Evolutionary conservation across 2,329 filamentous ascomycete species (phyloP), one percentile per base, ranked within the genome.

Genomic region (Byssoonygena ceratinophila): DNA sequence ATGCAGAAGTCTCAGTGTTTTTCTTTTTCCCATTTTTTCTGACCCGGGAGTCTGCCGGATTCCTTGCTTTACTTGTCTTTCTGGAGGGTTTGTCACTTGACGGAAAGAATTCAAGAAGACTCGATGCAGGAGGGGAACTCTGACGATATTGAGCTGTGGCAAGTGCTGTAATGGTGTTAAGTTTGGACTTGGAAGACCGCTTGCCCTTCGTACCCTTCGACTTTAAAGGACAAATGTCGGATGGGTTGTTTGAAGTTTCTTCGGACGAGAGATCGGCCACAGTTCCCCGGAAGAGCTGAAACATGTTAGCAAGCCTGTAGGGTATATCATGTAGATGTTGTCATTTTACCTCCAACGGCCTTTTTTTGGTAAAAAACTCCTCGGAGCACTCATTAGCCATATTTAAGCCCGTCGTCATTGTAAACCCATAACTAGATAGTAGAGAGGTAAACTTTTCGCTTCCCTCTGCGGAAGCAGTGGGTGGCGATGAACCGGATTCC

Each of bases 141-240:
- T 66, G 63, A 2, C 69, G 63, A 62, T 90, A 92, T 3, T 81
- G 80, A 11, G 85, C 83, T 1, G 83, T 91, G 9, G 87, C 85
- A 46, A 86, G 70, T 37, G 81, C 85, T 0, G 88, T 94, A 53
- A 94, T 83, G 0, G 87, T 94, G 37, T 80, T 81, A 0, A 82
- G 69, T 65, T 84, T 90, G 68, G 85, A 88, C 66, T 80, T 82
- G 2, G 76, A 69, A 4, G 73, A 71, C 0, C 52, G 22, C 16
- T 55, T 55, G n/a, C 51, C 54, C 20, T 62, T 56, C 2, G 50
- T 54, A n/a, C 52, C 46, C 5, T 18, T 41, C 18, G 11, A 12
- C 18, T 37, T 48, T 12, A 4, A 14, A 20, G 14, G 18, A 23
- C 34, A 41, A n/a, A 32, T 37, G 29, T 40, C 27, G 9, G 39